These are phyloP conservation scores for Globisporangium abappressorium DNA, from an alignment of 352 stramenopile genomes.

Conservation along the genomic window DNA sequence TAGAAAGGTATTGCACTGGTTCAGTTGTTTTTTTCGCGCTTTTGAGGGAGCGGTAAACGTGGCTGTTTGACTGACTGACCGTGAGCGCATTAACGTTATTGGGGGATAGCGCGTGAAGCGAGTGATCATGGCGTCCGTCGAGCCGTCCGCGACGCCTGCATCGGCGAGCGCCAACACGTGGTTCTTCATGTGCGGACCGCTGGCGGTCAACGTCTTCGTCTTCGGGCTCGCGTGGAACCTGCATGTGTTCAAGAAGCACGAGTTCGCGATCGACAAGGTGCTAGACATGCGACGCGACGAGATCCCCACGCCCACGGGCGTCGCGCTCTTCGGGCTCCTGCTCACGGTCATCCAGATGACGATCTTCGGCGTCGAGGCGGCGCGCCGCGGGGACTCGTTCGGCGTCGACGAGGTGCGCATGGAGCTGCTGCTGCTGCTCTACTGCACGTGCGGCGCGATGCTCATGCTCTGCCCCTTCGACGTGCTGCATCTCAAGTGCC, in stretches of 20 bases:
- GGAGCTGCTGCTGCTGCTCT: slow-evolving; percentile 68
- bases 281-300: slow-evolving; percentile 67
- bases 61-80: not conserved
- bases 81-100: not conserved
- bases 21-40: not conserved
- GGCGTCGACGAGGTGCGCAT: slow-evolving; percentile 56
- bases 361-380: slow-evolving; percentile 48
- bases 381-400: slow-evolving; percentile 38
- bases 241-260: slow-evolving; percentile 52
- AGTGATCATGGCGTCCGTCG: slow-evolving; percentile 15
- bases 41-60: not conserved
- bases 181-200: slow-evolving; percentile 80
- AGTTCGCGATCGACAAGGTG: slow-evolving; percentile 62
- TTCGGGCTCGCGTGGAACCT: slow-evolving; percentile 65
- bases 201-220: slow-evolving; percentile 66
- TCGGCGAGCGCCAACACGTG: slow-evolving; percentile 40
- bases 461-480: slow-evolving; percentile 66
- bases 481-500: slow-evolving; percentile 65
- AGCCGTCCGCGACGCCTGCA: slow-evolving; percentile 6
- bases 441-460: slow-evolving; percentile 36
- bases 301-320: slow-evolving; percentile 39
- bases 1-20: not conserved
- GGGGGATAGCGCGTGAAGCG: not conserved
- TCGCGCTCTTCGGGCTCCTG: slow-evolving; percentile 34
- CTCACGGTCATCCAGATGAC: slow-evolving; percentile 48